Evolutionary conservation across 306 rosid genomes (phyloP).

Genomic region (Gillenia trifoliata): DNA sequence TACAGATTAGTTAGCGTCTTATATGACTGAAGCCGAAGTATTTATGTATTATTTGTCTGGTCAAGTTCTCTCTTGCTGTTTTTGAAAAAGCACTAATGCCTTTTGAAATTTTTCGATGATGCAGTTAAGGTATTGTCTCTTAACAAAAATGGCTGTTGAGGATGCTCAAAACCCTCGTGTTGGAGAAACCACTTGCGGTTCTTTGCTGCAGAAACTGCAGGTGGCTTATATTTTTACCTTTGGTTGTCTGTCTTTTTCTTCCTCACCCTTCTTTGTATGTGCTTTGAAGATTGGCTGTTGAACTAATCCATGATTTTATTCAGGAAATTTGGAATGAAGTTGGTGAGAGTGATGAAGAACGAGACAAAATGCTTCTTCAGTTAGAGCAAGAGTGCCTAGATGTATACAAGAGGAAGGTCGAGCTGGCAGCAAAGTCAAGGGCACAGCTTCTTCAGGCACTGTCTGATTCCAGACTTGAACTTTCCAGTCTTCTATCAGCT

Average conservation of each 20-base stretch:
- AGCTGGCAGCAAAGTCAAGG: conserved; percentile 91
- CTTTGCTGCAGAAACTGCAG: conserved; percentile 87
- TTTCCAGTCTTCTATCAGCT: conserved; percentile 80
- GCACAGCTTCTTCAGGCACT: conserved; percentile 86
- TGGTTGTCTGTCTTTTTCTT: not conserved
- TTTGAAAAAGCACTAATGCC: not conserved
- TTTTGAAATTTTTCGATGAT: conserved; percentile 14
- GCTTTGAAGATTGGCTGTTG: not conserved
- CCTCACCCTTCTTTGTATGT: not conserved
- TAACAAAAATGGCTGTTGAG: conserved; percentile 62
- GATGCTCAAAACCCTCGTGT: conserved; percentile 65
- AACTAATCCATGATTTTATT: conserved; percentile 4
- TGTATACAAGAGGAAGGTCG: conserved; percentile 94
- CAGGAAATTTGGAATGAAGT: conserved; percentile 99
- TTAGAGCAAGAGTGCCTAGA: conserved; percentile 95
- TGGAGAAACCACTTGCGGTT: conserved; percentile 81
- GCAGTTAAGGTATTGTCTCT: conserved; percentile 42
- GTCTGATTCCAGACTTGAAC: conserved; percentile 75
- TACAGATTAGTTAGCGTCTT: not conserved
- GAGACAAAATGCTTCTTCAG: conserved; percentile 98
- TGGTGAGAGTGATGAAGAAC: conserved; percentile 88
- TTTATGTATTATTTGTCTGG: conserved; percentile 16
- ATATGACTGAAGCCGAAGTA: not conserved
- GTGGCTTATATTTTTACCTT: conserved; percentile 30
- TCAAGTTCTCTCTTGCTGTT: conserved; percentile 2